Evolutionary conservation across 176 grass and related monocot species (phyloP).

Genomic region (Thinopyrum elongatum): DNA sequence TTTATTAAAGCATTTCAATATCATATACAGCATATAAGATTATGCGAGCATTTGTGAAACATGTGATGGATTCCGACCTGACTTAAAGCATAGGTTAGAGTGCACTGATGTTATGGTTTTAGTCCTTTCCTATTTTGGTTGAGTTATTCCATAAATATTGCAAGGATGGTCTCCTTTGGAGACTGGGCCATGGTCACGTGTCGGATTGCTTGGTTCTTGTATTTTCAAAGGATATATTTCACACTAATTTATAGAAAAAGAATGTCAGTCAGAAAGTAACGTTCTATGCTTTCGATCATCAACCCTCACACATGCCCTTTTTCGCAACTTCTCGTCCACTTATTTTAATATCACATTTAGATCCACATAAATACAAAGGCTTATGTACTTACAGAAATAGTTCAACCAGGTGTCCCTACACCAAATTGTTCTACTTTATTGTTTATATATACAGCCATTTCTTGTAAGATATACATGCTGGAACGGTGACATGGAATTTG

Average conservation of each 20-base stretch:
- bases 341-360: too few species aligned
- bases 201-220: not conserved
- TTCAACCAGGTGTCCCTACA: not conserved
- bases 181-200: not conserved
- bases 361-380: too few species aligned
- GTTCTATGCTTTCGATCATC: constrained; percentile 15
- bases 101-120: too few species aligned
- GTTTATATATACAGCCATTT: not conserved
- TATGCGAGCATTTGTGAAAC: too few species aligned
- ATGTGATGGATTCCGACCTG: too few species aligned
- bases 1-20: not conserved
- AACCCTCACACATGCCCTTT: not conserved
- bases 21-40: not conserved
- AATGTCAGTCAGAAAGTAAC: not conserved
- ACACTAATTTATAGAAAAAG: not conserved
- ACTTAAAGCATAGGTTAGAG: not conserved
- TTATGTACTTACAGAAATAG: not conserved
- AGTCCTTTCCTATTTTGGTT: constrained; percentile 18
- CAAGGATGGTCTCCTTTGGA: not conserved
- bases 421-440: constrained; percentile 4
- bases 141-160: constrained; percentile 3
- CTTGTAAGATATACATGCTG: constrained; percentile 24
- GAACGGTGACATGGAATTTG: constrained; percentile 13
- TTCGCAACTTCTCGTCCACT: not conserved
- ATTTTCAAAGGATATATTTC: not conserved